Percentiles rank a stretch among this genome's conserved stretches.
Conservation (phyloP, 2,329 filamentous ascomycete species). For the Ophiostoma quercus region DNA sequence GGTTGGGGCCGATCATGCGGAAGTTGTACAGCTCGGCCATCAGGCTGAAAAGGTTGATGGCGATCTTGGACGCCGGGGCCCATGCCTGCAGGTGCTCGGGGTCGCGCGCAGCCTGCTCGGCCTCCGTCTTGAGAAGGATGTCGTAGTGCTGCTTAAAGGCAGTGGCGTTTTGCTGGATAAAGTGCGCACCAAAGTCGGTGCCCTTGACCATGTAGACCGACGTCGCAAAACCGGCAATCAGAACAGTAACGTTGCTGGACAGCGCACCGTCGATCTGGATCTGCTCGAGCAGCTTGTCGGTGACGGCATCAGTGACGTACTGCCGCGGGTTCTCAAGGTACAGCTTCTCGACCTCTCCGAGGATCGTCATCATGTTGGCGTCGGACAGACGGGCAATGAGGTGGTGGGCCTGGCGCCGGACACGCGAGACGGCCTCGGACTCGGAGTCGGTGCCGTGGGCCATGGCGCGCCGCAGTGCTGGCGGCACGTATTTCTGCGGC, state of each 20-base stretch:
- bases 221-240: conserved; percentile 83
- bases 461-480: conserved; percentile 63
- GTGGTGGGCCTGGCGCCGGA: conserved; percentile 79
- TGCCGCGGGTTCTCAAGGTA: conserved; percentile 83
- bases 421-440: conserved; percentile 61
- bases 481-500: conserved; percentile 77
- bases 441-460: conserved; percentile 35
- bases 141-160: conserved; percentile 65
- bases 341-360: conserved; percentile 74
- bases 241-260: conserved; percentile 82
- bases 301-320: conserved; percentile 74
- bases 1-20: conserved; percentile 72
- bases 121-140: conserved; percentile 33
- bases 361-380: conserved; percentile 77
- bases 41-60: conserved; percentile 73
- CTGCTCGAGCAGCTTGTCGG: conserved; percentile 71
- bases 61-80: conserved; percentile 48
- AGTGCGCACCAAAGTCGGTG: conserved; percentile 80
- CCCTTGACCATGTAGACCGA: conserved; percentile 84
- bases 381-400: conserved; percentile 90
- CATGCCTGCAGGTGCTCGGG: conserved; percentile 15
- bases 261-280: conserved; percentile 72
- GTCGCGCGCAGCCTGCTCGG: conserved; percentile 28
- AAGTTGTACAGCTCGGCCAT: conserved; percentile 88
- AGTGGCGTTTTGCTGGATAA: conserved; percentile 54